Conservation (phyloP, 768 basidiomycete species). For the Tephrocybe sp. region DNA sequence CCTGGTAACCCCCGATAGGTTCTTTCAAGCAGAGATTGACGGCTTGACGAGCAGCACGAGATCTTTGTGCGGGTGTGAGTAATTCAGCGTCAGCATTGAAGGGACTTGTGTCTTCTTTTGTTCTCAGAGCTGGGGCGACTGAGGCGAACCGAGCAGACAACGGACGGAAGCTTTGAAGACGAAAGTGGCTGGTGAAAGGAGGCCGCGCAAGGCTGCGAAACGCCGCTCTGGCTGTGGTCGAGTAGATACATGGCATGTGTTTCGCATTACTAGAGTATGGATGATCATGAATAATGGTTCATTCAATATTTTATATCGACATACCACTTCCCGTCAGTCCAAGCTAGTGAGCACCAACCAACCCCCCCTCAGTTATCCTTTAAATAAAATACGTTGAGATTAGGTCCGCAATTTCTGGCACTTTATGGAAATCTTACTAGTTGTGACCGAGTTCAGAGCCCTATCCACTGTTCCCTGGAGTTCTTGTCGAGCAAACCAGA, state of each 20-base stretch:
- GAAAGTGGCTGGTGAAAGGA: no score
- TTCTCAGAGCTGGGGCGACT: neutral
- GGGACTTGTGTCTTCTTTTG: neutral
- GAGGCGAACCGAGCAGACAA: no score
- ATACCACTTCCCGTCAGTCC: constrained; percentile 14
- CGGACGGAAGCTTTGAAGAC: no score
- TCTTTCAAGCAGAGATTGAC: constrained; percentile 45
- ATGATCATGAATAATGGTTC: neutral
- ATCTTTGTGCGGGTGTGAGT: constrained; percentile 19
- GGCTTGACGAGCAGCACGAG: constrained; percentile 36
- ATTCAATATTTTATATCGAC: neutral
- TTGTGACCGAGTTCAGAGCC: no score
- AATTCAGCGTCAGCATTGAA: no score
- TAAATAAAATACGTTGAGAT: no score
- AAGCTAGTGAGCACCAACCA: no score
- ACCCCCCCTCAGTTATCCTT: no score
- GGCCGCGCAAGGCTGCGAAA: constrained; percentile 18
- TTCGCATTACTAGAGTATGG: constrained; percentile 49
- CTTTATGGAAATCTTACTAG: no score
- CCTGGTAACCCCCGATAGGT: constrained; percentile 36
- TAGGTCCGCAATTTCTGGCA: no score
- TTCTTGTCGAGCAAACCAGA: no score
- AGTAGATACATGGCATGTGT: constrained; percentile 74
- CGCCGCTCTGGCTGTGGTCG: constrained; percentile 47
- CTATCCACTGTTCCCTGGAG: no score